phyloP scores from a whole-genome alignment of 768 basidiomycete species.

The Pisolithus marmoratus region DNA sequence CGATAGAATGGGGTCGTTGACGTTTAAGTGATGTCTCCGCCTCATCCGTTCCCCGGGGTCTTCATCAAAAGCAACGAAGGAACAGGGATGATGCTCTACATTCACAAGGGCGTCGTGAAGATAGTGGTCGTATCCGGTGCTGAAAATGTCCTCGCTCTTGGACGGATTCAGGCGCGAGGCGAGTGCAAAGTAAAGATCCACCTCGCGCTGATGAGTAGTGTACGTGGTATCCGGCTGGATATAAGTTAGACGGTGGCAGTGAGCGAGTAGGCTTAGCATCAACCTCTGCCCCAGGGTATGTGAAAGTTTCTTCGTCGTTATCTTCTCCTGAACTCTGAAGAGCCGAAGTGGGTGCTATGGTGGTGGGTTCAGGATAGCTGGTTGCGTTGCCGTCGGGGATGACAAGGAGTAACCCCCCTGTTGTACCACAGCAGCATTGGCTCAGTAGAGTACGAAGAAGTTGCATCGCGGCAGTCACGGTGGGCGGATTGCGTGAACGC shows the following conservation, averaged over 20 bases:
- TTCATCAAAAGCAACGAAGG: constrained; percentile 41
- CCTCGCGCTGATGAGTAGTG: constrained; percentile 80
- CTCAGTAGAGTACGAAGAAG: constrained; percentile 72
- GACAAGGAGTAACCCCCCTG: constrained; percentile 66
- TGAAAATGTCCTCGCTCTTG: constrained; percentile 66
- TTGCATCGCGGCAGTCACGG: constrained; percentile 73
- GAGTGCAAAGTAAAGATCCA: constrained; percentile 71
- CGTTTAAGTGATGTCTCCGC: constrained; percentile 69
- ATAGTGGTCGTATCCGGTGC: constrained; percentile 83
- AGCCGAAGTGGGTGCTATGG: constrained; percentile 24
- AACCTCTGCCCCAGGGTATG: constrained; percentile 33
- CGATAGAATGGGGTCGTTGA: constrained; percentile 71
- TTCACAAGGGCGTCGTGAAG: constrained; percentile 66
- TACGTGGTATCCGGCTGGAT: constrained; percentile 66
- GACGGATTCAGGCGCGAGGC: constrained; percentile 74
- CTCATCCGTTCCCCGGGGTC: constrained; percentile 33
- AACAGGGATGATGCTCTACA: constrained; percentile 62
- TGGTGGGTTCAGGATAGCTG: constrained; percentile 58
- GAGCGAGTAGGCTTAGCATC: constrained; percentile 12
- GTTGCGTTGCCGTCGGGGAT: constrained; percentile 70
- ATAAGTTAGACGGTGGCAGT: constrained; percentile 28
- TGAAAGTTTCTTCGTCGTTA: constrained; percentile 47
- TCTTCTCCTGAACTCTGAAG: constrained; percentile 29
- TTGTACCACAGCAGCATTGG: constrained; percentile 58
- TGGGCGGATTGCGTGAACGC: constrained; percentile 55